Evolutionary conservation across 345 rosid species (phyloP), one percentile per base, ranked within the genome.

Genomic region (Carallia pectinifolia): DNA sequence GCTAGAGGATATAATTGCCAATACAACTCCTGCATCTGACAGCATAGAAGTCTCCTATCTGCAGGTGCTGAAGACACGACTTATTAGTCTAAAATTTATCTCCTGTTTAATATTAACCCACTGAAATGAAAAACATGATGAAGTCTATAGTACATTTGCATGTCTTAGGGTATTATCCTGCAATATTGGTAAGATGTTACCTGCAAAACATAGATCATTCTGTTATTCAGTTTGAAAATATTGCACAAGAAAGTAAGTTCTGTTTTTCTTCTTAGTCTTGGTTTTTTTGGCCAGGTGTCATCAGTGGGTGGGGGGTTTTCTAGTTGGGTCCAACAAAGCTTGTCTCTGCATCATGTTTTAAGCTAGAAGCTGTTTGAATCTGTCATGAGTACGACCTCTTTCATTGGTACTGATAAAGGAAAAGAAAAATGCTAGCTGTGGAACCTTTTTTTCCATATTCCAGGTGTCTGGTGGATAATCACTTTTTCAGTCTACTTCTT

Each of bases 11-110:
- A 80, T 94, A 69, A 74, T 89, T 76, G 68, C 74, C 6, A 81
- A 69, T 68, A 79, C 79, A 39, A 77, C 83, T 31, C 74, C 76
- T 66, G 77, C 82, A 73, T 83, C 90, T 53, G 91, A 85, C 81
- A 76, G 81, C 34, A 82, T 93, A 67, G 95, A 93, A 80, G 83
- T 89, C 76, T 93, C 98, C 29, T 91, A 84, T 80, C 76, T 93
- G 81, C 98, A 93, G 97, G 98, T 91, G 79, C 40, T 68, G 17
- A 74, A 62, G 17, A 33, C 18, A 60, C 9, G 48, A 40, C 48
- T 40, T 40, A 40, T 40, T 40, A 40, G 44, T 39, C 44, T 40
- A 40, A 40, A 40, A 40, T 40, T 13, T 13, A 8, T 40, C 2
- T 40, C 48, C 48, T 10, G 30, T 18, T 17, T 53, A 29, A 61